Base-by-base conservation (phyloP, 192 early-diverging fungal genomes). In the Entrophospora sp. region DNA sequence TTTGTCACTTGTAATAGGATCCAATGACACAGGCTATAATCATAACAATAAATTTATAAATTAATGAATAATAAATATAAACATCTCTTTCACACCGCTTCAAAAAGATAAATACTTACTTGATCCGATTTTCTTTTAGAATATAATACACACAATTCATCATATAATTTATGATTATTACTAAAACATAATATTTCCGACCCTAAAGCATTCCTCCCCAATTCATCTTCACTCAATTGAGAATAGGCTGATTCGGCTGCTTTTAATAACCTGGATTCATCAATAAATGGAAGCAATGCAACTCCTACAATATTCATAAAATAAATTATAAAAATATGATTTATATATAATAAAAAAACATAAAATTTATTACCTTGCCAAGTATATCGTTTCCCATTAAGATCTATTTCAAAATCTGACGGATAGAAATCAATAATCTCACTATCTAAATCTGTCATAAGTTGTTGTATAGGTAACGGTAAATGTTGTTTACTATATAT, bases 401-500 rank as follows among this genome's bases (percentile, higher is more conserved):
- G 78, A 73, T 97, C 95, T 31, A 91, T 75, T 49, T 89, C 85
- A 69, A 99, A 97, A 25, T 92, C 83, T 3, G 73, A 77, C 4
- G 96, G 96, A 63, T 99, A 99, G 68, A 97, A 99, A 70, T 97
- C 94, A 57, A 91, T 81, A 59, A 99, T 96, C 4, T 90, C 91
- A 18, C 92, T 95, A 24, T 80, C 74, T 30, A 75, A 72, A 61
- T 85, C 82, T 3, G 82, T 90, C 95, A 99, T 97, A 44, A 99
- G 73, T 37, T 79, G 71, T 6, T 79, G 79, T 69, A 89, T 89
- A 27, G 73, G 67, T 48, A 64, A 69, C 14, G 90, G 91, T 40
- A 92, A 86, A 63, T 85, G 84, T 35, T 81, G 70, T 57, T 76
- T 75, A 78, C 82, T 78, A 65, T 27, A 65, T 4, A 32, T 37